Evolutionary conservation across 176 grass and related monocot genomes (phyloP), one percentile per base, ranked within the genome.

Genomic region (Aegilops tauschii): DNA sequence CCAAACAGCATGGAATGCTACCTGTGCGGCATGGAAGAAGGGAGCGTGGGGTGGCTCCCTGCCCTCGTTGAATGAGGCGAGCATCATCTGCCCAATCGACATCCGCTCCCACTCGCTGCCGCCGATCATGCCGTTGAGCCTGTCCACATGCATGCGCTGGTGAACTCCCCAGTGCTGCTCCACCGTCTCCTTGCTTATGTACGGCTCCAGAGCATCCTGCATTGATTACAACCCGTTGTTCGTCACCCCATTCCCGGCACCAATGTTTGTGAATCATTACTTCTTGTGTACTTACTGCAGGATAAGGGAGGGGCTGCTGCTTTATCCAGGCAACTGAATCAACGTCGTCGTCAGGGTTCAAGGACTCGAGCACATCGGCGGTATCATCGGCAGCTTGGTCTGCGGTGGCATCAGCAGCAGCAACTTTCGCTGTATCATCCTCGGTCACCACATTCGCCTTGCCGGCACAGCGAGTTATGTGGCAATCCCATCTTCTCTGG

Each of bases 21-120:
- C 96, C 93, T 96, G 90, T 14, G 93, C 90, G n/a, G 96, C 92
- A 83, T 94, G 90, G 42, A 84, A 74, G 76, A 98, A 98, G 75
- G 87, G 73, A 16, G 93, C 82, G 3, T 82, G 92, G n/a, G 94
- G 94, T 69, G 78, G 35, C 23, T 63, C 86, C 86, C 87, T 91
- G 84, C 92, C 93, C 61, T 91, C 88, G 11, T 93, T 98, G 82
- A 96, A 98, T 23, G 96, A 90, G 44, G 84, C 56, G 4, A 96
- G 40, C 80, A 98, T 84, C 76, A 98, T 90, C 78, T 95, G 86
- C 34, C 78, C 86, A 67, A 96, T 71, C 12, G 90, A 80, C 96
- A 94, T 98, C 25, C 61, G 87, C 52, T 95, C 88, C 88, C 93
- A 90, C 70, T 92, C 40, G 9, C 92, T 98, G 69, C 90, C 93